Conservation (phyloP, 495 filamentous ascomycete species). For the Xylaria flabelliformis region DNA sequence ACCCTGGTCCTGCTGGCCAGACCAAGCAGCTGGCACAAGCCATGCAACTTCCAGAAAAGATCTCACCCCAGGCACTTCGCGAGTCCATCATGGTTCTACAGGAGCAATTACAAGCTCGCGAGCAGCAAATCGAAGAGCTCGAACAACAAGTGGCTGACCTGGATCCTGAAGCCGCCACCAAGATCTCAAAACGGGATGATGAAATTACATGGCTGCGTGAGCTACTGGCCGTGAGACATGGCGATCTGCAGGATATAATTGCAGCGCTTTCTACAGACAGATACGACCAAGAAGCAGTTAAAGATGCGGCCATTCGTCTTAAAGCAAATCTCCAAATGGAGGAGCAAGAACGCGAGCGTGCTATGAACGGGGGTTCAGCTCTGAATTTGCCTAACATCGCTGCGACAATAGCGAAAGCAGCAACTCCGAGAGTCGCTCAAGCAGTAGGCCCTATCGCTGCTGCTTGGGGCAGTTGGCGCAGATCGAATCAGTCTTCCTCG, state of each 20-base stretch:
- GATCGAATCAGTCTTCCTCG: slow-evolving; percentile 69
- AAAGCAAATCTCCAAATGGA: slow-evolving; percentile 98
- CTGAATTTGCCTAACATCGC: slow-evolving; percentile 61
- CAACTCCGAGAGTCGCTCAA: slow-evolving; percentile 78
- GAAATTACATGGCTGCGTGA: slow-evolving; percentile 96
- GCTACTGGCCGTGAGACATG: slow-evolving; percentile 85
- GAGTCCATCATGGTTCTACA: slow-evolving; percentile 96
- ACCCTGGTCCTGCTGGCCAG: slow-evolving; percentile 44
- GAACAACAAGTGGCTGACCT: slow-evolving; percentile 70
- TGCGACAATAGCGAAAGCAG: slow-evolving; percentile 60
- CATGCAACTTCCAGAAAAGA: slow-evolving; percentile 75
- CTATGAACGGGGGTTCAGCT: slow-evolving; percentile 62
- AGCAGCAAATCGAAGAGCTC: slow-evolving; percentile 84
- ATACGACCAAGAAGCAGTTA: slow-evolving; percentile 76
- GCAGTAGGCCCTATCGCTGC: slow-evolving; percentile 79
- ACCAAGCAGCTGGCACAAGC: slow-evolving; percentile 53
- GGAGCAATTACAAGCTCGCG: slow-evolving; percentile 93
- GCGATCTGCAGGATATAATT: slow-evolving; percentile 92
- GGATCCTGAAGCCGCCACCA: slow-evolving; percentile 75
- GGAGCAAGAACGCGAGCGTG: slow-evolving; percentile 83
- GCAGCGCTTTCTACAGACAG: slow-evolving; percentile 72
- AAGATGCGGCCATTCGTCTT: slow-evolving; percentile 89
- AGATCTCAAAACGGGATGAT: slow-evolving; percentile 87
- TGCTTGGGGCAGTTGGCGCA: slow-evolving; percentile 75
- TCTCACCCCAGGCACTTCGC: slow-evolving; percentile 89